Conservation (phyloP, 202 grass and related monocot species). For the Zoysia matrella region DNA sequence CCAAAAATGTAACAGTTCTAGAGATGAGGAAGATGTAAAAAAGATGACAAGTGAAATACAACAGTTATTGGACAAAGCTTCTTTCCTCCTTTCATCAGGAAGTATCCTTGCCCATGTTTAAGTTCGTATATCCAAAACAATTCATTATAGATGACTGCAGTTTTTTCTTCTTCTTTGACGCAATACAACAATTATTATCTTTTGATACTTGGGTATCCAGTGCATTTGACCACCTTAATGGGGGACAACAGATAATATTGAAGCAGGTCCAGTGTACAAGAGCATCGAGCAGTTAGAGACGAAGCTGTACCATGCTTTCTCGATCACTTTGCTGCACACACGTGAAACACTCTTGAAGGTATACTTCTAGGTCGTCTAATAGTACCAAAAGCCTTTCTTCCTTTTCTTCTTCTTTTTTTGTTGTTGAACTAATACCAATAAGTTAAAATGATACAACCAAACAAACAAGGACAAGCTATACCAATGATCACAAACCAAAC, state of each 20-base stretch:
- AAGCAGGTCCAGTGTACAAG: constrained; percentile 70
- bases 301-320: constrained; percentile 71
- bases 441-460: neutral
- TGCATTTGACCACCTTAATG: constrained; percentile 52
- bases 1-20: constrained; percentile 72
- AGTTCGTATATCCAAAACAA: neutral
- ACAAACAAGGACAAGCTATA: too few relatives aligned
- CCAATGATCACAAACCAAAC: neutral
- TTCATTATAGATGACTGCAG: constrained; percentile 6
- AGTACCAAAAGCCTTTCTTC: neutral
- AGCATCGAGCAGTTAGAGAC: constrained; percentile 63
- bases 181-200: neutral
- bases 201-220: constrained; percentile 1
- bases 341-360: constrained; percentile 87
- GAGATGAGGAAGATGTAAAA: constrained; percentile 66
- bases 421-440: neutral
- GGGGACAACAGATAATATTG: constrained; percentile 60
- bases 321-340: constrained; percentile 71
- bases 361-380: constrained; percentile 33
- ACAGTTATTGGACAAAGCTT: constrained; percentile 61
- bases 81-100: constrained; percentile 56
- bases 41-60: constrained; percentile 54
- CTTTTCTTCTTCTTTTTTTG: neutral
- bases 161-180: neutral
- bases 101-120: constrained; percentile 67